Conservation (phyloP, 306 rosid genomes). For the Begonia loranthoides region DNA sequence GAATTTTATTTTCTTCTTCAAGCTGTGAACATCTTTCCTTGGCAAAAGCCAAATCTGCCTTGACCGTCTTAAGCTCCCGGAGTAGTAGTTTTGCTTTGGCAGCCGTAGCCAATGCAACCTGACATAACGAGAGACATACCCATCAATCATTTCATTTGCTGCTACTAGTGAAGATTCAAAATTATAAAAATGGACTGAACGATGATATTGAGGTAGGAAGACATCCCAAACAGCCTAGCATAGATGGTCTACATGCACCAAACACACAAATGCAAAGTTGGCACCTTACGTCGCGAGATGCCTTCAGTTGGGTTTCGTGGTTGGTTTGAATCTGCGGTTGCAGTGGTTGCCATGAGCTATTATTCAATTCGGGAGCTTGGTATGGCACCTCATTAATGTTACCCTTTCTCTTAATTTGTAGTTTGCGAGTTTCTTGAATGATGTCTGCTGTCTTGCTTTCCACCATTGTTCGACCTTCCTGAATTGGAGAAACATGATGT, state of each 20-base stretch:
- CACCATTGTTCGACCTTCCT: slow-evolving; percentile 75
- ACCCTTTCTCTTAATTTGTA: slow-evolving; percentile 55
- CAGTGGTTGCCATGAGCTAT: slow-evolving; percentile 25
- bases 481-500: slow-evolving; percentile 14
- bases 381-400: slow-evolving; percentile 22
- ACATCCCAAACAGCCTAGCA: too few relatives aligned
- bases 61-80: slow-evolving; percentile 87
- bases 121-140: slow-evolving; percentile 12
- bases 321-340: slow-evolving; percentile 20
- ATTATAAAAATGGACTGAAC: not conserved
- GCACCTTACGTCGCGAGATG: slow-evolving; percentile 99
- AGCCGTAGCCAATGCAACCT: slow-evolving; percentile 99
- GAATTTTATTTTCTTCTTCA: slow-evolving; percentile 85
- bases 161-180: not conserved
- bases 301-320: slow-evolving; percentile 83
- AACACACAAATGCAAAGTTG: slow-evolving; percentile 54
- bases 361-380: slow-evolving; percentile 25
- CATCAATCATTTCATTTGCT: slow-evolving; percentile 13
- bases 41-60: slow-evolving; percentile 86
- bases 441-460: slow-evolving; percentile 78
- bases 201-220: too few relatives aligned
- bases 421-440: slow-evolving; percentile 40
- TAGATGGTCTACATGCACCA: too few relatives aligned
- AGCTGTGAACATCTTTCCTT: slow-evolving; percentile 86
- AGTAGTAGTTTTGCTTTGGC: slow-evolving; percentile 92